These are phyloP conservation scores for Metschnikowia gelsemii DNA, from an alignment of 805 yeast genomes.

Conservation along the genomic window DNA sequence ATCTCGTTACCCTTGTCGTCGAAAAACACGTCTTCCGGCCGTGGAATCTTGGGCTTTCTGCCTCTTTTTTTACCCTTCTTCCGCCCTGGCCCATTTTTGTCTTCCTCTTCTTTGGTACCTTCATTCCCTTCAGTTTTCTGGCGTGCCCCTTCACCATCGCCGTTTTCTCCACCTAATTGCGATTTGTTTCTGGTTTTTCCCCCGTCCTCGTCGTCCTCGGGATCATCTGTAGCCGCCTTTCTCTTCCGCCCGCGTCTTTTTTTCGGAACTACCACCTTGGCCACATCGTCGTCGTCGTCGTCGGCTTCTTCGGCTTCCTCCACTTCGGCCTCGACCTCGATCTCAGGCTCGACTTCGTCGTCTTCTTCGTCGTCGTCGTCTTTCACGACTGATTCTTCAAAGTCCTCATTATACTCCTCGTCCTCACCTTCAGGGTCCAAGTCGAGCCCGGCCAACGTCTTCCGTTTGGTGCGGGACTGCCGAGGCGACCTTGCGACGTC, in stretches of 20 bases:
- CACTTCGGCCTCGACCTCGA: too few relatives aligned
- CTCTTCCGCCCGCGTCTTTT: conserved; percentile 18
- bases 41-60: conserved; percentile 39
- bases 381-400: conserved; percentile 20
- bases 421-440: conserved; percentile 23
- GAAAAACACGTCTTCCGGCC: conserved; percentile 42
- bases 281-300: conserved; percentile 12
- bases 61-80: conserved; percentile 34
- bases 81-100: conserved; percentile 24
- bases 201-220: conserved; percentile 12
- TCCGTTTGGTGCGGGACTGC: conserved; percentile 15
- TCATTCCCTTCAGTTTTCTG: conserved; percentile 6
- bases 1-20: conserved; percentile 72
- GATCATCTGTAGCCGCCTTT: conserved; percentile 19
- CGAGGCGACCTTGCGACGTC: conserved; percentile 18
- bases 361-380: conserved; percentile 19
- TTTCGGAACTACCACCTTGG: conserved; percentile 6
- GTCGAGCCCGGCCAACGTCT: conserved; percentile 22
- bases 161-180: conserved; percentile 3
- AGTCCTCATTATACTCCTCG: conserved; percentile 21
- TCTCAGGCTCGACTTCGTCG: conserved; percentile 19
- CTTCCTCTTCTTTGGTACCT: conserved; percentile 7
- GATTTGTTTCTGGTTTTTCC: conserved; percentile 2
- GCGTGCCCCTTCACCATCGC: conserved; percentile 5
- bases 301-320: too few relatives aligned